Base-by-base conservation (phyloP, 169 alveolate species). In the Cryptosporidium parvum region DNA sequence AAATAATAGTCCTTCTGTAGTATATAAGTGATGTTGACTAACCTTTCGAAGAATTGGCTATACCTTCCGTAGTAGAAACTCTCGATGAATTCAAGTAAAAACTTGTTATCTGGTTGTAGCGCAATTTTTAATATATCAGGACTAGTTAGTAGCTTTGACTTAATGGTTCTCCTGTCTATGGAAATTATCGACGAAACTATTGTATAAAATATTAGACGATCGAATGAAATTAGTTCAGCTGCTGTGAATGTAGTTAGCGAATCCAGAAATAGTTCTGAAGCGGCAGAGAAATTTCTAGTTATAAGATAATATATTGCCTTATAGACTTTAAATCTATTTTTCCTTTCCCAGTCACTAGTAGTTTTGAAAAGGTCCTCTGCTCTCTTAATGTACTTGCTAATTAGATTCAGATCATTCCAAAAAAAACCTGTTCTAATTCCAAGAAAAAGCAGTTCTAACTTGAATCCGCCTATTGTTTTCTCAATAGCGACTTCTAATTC, bases 291-390 rank as follows among this genome's bases (percentile, higher is more conserved):
- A 85, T 97, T 94, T 86, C 98, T 91, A 52, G 96, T 92, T 70
- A 96, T 70, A 84, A 95, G 91, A 75, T 92, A 91, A 69, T 93
- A 92, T 35, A 96, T 84, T 44, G 97, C 97, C 69, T 97, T 98
- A 86, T 97, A 97, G 35, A 98, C 98, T 93, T 97, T 98, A 45
- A 98, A 94, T 91, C 98, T 96, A 91, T 98, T 98, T 91, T 96
- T 96, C 86, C 98, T 95, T 93, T 98, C 99, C 99, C 99, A 98
- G 91, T 98, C 99, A 14, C 99, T 99, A 52, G 99, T 98, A 45
- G 95, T 97, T 68, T 97, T 98, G 80, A 97, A 94, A 39, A 95
- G 95, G 37, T 62, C 70, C 23, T 52, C 59, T 0, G 93, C 45
- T 48, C 65, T 70, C 67, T 85, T 70, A 0, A 91, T 51, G 51